Percentiles rank a stretch among this genome's conserved stretches.
These are phyloP conservation scores for Lactarius sanguifluus DNA, from an alignment of 768 basidiomycete genomes.

Conservation along the genomic window DNA sequence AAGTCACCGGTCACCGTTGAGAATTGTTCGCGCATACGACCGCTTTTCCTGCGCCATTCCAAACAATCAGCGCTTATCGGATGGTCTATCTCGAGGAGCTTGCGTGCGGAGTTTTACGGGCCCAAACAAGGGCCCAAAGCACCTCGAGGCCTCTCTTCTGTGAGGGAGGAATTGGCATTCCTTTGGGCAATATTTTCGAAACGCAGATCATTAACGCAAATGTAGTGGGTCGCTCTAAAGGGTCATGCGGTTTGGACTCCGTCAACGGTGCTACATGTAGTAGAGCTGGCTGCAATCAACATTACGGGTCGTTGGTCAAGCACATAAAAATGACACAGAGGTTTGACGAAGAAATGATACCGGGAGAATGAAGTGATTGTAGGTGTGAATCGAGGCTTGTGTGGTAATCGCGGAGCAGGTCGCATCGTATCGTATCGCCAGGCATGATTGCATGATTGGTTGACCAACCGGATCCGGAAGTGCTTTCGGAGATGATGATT, in stretches of 20 bases:
- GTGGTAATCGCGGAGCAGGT: not conserved
- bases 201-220: not conserved
- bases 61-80: too few relatives aligned
- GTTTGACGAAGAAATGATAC: not conserved
- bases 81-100: too few relatives aligned
- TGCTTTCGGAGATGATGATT: too few relatives aligned
- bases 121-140: too few relatives aligned
- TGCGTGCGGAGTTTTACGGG: too few relatives aligned
- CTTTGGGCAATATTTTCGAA: not conserved
- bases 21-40: too few relatives aligned
- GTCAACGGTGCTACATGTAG: slow-evolving; percentile 3
- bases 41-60: too few relatives aligned
- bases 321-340: not conserved
- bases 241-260: too few relatives aligned
- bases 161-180: not conserved
- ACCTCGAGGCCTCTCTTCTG: not conserved
- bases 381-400: not conserved
- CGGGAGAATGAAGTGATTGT: not conserved
- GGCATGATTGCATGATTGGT: not conserved
- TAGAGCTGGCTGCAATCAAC: not conserved
- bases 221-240: too few relatives aligned
- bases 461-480: too few relatives aligned
- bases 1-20: too few relatives aligned
- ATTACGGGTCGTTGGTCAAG: not conserved
- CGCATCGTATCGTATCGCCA: too few relatives aligned